These are phyloP conservation scores for Melaleuca alternifolia DNA, from an alignment of 345 rosid species.

Conservation along the genomic window DNA sequence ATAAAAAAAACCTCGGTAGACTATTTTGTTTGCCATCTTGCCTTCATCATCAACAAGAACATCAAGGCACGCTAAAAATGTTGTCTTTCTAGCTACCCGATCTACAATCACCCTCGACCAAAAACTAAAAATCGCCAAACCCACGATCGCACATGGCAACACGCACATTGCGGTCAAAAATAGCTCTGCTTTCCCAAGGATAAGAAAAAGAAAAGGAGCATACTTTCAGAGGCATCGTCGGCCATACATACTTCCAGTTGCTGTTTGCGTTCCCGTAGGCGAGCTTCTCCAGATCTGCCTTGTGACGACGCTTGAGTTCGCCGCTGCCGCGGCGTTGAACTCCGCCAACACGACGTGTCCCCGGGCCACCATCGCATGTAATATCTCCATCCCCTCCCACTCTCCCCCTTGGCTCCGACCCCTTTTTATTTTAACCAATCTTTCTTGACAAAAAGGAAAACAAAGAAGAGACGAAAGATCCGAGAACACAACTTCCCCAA, in stretches of 20 bases:
- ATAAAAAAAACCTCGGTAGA: neutral
- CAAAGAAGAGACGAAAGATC: neutral
- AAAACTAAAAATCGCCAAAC: neutral
- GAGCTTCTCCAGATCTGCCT: slow-evolving; percentile 27
- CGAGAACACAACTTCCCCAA: neutral
- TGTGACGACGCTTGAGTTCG: slow-evolving; percentile 27
- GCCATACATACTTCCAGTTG: slow-evolving; percentile 43
- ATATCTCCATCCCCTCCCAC: slow-evolving; percentile 19
- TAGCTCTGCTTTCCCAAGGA: neutral
- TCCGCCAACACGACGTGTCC: slow-evolving; percentile 40
- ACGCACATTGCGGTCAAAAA: neutral
- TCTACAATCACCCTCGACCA: neutral
- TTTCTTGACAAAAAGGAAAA: neutral
- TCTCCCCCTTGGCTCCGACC: neutral
- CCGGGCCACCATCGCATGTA: slow-evolving; percentile 48
- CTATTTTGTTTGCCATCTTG: neutral
- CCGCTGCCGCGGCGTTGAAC: slow-evolving; percentile 15
- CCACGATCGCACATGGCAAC: neutral
- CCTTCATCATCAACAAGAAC: neutral
- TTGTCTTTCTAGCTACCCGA: neutral
- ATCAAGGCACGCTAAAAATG: neutral
- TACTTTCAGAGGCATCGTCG: slow-evolving; percentile 25
- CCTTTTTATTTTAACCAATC: neutral
- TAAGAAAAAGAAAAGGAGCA: neutral
- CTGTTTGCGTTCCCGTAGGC: slow-evolving; percentile 10